These are phyloP conservation scores for Coemansia sp. DNA, from an alignment of 192 early-diverging fungal genomes.

Conservation along the genomic window DNA sequence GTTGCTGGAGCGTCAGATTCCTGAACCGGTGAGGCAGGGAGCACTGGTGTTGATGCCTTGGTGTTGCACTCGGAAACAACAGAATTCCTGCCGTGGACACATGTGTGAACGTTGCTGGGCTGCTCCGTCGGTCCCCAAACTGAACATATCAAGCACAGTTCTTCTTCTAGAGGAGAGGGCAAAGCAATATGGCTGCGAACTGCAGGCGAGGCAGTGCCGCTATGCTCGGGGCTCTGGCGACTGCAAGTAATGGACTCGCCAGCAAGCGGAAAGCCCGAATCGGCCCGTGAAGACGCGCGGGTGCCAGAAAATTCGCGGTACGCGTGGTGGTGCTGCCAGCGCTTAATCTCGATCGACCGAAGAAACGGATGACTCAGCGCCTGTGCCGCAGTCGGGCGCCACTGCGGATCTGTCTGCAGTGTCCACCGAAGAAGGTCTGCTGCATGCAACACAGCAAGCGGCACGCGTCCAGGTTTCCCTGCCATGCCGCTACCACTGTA, in stretches of 20 bases:
- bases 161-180: background rate
- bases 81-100: constrained; percentile 7
- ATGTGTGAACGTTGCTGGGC: background rate
- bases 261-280: background rate
- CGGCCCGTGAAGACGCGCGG: background rate
- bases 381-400: constrained; percentile 58
- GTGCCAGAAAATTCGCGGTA: background rate
- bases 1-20: background rate
- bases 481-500: background rate
- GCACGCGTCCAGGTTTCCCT: constrained; percentile 38
- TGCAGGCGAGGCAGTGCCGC: too few relatives aligned
- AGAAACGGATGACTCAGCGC: constrained; percentile 63
- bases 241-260: too few relatives aligned
- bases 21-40: background rate
- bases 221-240: too few relatives aligned
- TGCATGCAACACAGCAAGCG: constrained; percentile 56
- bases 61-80: constrained; percentile 27
- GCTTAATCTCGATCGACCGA: constrained; percentile 17
- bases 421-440: constrained; percentile 62
- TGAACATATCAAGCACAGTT: background rate
- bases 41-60: constrained; percentile 8
- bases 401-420: constrained; percentile 56
- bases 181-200: too few relatives aligned
- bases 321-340: constrained; percentile 5
- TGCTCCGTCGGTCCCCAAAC: background rate